phyloP scores from a whole-genome alignment of 257 asterid genomes.

The Solanum piurae region DNA sequence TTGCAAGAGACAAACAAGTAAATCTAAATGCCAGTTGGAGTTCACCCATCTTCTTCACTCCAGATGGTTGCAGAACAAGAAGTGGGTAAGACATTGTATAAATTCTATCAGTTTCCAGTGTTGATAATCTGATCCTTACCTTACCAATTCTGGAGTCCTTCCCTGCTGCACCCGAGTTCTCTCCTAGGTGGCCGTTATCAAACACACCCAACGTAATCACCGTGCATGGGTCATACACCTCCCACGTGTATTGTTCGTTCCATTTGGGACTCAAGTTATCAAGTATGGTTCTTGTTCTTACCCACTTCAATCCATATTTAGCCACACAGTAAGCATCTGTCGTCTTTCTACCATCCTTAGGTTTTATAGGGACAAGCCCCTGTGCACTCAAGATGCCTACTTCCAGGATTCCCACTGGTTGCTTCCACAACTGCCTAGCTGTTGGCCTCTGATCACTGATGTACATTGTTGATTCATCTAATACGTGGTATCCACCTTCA shows the following conservation, averaged over 20 bases:
- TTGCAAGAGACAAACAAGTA: constrained; percentile 40
- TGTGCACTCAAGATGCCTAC: constrained; percentile 57
- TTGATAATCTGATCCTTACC: neutral
- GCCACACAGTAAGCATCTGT: constrained; percentile 71
- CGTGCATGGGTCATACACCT: neutral
- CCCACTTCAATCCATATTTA: constrained; percentile 65
- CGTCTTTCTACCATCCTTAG: constrained; percentile 32
- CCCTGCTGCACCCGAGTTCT: neutral
- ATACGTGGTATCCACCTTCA: neutral
- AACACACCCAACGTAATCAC: neutral
- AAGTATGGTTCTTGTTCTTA: constrained; percentile 47
- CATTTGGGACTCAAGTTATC: constrained; percentile 13
- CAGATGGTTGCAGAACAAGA: constrained; percentile 42
- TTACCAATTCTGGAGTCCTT: neutral
- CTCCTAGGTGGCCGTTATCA: neutral
- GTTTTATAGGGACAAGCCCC: constrained; percentile 35
- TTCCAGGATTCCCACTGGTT: constrained; percentile 55
- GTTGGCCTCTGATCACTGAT: constrained; percentile 16
- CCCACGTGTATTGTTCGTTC: neutral
- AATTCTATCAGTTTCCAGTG: neutral
- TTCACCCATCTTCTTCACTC: constrained; percentile 61
- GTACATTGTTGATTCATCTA: neutral
- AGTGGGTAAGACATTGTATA: constrained; percentile 36
- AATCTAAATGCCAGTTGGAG: constrained; percentile 54
- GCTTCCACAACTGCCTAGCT: constrained; percentile 52